Conservation (phyloP, 768 basidiomycete genomes). For the Asterophora lycoperdoides region DNA sequence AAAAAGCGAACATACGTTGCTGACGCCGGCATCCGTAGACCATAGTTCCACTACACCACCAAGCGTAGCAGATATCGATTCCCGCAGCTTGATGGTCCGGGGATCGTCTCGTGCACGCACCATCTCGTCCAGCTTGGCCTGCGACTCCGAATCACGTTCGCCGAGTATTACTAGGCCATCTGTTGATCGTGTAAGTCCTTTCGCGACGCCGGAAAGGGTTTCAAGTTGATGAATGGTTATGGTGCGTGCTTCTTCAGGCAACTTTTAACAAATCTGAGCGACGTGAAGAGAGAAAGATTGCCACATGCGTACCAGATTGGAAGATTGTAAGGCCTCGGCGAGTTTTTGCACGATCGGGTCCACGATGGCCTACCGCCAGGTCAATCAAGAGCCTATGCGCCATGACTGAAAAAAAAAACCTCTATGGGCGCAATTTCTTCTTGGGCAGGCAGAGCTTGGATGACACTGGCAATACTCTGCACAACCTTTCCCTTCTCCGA, state of each 20-base stretch:
- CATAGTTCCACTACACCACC: slow-evolving; percentile 64
- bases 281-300: too few species aligned
- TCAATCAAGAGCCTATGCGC: not conserved
- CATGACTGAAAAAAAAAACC: slow-evolving; percentile 30
- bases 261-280: slow-evolving; percentile 32
- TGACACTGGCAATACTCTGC: slow-evolving; percentile 89
- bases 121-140: slow-evolving; percentile 51
- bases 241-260: slow-evolving; percentile 67
- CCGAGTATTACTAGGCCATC: slow-evolving; percentile 63
- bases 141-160: slow-evolving; percentile 47
- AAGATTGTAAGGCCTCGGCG: slow-evolving; percentile 53
- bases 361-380: slow-evolving; percentile 56
- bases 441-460: slow-evolving; percentile 79
- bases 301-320: slow-evolving; percentile 38
- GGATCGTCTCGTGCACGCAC: slow-evolving; percentile 60
- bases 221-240: slow-evolving; percentile 71
- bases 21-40: slow-evolving; percentile 73
- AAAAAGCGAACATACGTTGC: slow-evolving; percentile 53
- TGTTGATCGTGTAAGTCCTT: slow-evolving; percentile 74
- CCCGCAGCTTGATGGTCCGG: slow-evolving; percentile 57
- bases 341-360: slow-evolving; percentile 71
- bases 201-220: slow-evolving; percentile 79
- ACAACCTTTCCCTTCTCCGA: slow-evolving; percentile 63
- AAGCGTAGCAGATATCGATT: slow-evolving; percentile 59
- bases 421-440: slow-evolving; percentile 78